phyloP scores from a whole-genome alignment of 1,284 basidiomycete genomes.

The Tremellales sp. region DNA sequence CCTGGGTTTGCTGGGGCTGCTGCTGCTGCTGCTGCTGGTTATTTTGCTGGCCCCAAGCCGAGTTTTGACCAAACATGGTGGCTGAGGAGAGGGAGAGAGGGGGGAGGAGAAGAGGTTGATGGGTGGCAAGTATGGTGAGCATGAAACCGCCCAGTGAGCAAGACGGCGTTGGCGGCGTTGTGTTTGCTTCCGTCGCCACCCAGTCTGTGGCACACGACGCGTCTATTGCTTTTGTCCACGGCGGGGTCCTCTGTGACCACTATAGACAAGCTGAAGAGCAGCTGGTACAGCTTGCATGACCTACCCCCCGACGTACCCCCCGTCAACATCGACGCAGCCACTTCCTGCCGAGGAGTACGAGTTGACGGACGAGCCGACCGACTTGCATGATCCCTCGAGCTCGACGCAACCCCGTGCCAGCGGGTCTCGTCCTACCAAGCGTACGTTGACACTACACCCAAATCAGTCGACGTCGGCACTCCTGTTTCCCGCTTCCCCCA shows the following conservation, averaged over 20 bases:
- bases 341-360: conserved; percentile 36
- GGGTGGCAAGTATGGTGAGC: neutral
- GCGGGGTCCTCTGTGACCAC: too few species aligned
- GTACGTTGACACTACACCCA: conserved; percentile 34
- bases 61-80: conserved; percentile 36
- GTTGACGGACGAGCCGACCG: conserved; percentile 15
- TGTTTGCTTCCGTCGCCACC: neutral
- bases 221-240: too few species aligned
- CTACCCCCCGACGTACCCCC: conserved; percentile 13
- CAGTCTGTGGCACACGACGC: too few species aligned
- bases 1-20: conserved; percentile 48
- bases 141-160: too few species aligned
- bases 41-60: conserved; percentile 39
- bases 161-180: conserved; percentile 1
- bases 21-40: conserved; percentile 54
- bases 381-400: too few species aligned
- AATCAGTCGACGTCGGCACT: conserved; percentile 26
- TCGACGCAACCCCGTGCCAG: too few species aligned
- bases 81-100: neutral
- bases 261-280: too few species aligned
- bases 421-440: conserved; percentile 6
- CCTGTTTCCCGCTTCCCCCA: conserved; percentile 27
- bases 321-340: conserved; percentile 8
- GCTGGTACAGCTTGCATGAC: neutral
- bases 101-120: neutral